Evolutionary conservation across 176 grass and related monocot genomes (phyloP).

Genomic region (Avena sativa): DNA sequence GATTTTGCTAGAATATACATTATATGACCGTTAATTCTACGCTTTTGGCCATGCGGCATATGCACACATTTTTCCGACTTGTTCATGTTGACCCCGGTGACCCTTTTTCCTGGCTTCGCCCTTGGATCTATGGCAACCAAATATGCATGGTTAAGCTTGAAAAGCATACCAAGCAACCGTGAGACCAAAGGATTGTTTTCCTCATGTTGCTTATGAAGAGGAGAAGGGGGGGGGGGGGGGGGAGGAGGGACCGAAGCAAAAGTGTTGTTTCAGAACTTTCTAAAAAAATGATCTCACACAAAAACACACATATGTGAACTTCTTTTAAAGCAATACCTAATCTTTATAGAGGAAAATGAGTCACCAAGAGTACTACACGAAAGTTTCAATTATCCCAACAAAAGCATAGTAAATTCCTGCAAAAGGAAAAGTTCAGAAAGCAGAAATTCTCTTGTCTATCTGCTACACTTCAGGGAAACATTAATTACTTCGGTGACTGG

Average conservation of each 20-base stretch:
- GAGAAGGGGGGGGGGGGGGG: not conserved
- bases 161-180: not conserved
- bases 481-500: slow-evolving; percentile 29
- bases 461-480: not conserved
- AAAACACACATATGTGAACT: too few species aligned
- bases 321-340: not conserved
- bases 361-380: not conserved
- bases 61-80: too few species aligned
- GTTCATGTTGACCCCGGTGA: too few species aligned
- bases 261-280: too few species aligned
- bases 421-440: not conserved
- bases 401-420: not conserved
- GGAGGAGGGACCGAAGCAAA: too few species aligned
- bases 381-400: not conserved
- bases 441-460: not conserved
- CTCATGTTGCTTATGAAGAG: not conserved
- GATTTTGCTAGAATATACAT: too few species aligned
- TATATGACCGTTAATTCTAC: too few species aligned
- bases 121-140: not conserved
- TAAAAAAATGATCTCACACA: too few species aligned
- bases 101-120: too few species aligned
- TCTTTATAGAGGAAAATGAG: not conserved
- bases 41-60: too few species aligned
- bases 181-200: too few species aligned
- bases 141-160: slow-evolving; percentile 7